phyloP scores from a whole-genome alignment of 139 green algal species.

The Tetradesmus lagerheimii region DNA sequence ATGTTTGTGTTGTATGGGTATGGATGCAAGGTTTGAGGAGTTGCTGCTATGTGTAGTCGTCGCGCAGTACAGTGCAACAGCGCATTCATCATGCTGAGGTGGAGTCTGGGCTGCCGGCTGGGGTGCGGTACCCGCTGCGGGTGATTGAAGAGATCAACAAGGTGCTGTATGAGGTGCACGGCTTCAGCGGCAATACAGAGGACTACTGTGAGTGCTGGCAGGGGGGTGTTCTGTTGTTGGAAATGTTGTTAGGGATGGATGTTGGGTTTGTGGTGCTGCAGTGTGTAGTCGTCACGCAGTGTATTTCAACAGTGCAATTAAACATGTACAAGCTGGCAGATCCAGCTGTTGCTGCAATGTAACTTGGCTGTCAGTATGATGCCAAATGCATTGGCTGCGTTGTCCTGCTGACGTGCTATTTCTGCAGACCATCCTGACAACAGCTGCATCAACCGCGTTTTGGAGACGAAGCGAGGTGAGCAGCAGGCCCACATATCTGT shows the following conservation, averaged over 20 bases:
- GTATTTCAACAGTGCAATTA: too few relatives aligned
- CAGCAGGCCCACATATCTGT: background rate
- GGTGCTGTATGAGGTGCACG: background rate
- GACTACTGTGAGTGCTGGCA: conserved; percentile 59
- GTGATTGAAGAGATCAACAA: conserved; percentile 41
- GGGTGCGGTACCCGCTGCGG: conserved; percentile 29
- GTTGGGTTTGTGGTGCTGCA: background rate
- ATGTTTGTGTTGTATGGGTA: too few relatives aligned
- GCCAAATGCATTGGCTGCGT: background rate
- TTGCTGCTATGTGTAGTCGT: too few relatives aligned
- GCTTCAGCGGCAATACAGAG: conserved; percentile 43
- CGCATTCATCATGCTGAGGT: too few relatives aligned
- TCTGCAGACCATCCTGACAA: background rate
- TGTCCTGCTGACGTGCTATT: background rate
- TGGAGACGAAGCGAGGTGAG: background rate
- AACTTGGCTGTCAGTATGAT: too few relatives aligned
- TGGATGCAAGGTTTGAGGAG: too few relatives aligned
- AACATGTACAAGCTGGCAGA: background rate
- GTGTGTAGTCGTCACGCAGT: background rate
- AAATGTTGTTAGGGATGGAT: background rate
- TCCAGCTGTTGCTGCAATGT: too few relatives aligned
- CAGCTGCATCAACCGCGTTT: background rate
- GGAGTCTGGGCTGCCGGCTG: conserved; percentile 3
- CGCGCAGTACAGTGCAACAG: too few relatives aligned
- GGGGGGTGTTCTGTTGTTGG: background rate